Percentiles rank a stretch among this genome's conserved stretches.
Conservation (phyloP, 1,284 basidiomycete genomes). For the Ceratobasidium sp. region DNA sequence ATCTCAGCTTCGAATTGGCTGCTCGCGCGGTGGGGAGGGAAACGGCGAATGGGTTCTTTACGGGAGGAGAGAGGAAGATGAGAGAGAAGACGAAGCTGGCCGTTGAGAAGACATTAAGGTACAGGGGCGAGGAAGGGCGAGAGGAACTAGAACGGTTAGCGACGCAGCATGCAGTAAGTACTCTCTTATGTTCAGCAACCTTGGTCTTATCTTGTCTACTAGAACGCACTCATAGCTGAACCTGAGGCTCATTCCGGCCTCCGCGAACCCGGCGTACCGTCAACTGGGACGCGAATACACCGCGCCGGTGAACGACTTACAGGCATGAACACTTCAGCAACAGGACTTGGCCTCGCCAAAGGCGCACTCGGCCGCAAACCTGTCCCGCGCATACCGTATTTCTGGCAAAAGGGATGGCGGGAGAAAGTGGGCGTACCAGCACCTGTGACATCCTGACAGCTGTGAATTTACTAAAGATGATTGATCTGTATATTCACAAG, state of each 20-base stretch:
- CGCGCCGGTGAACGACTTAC: slow-evolving; percentile 57
- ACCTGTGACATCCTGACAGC: neutral
- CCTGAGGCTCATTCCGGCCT: slow-evolving; percentile 51
- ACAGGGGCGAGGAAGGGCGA: slow-evolving; percentile 55
- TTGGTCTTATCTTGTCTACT: neutral
- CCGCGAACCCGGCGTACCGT: slow-evolving; percentile 29
- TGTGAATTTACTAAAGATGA: neutral
- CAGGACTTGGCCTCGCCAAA: slow-evolving; percentile 57
- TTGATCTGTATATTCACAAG: slow-evolving; percentile 32
- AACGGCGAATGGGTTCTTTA: slow-evolving; percentile 58
- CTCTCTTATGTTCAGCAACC: neutral
- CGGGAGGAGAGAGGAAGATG: slow-evolving; percentile 48
- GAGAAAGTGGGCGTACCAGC: slow-evolving; percentile 38
- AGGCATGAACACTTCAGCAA: slow-evolving; percentile 54
- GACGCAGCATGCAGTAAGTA: slow-evolving; percentile 59
- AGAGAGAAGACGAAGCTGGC: slow-evolving; percentile 56
- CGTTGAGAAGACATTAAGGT: slow-evolving; percentile 59
- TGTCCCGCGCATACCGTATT: slow-evolving; percentile 17
- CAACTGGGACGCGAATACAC: slow-evolving; percentile 45
- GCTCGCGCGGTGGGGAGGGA: slow-evolving; percentile 88
- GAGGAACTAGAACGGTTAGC: slow-evolving; percentile 57
- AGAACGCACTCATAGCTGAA: slow-evolving; percentile 53
- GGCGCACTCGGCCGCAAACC: slow-evolving; percentile 53
- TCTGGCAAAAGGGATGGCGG: slow-evolving; percentile 40
- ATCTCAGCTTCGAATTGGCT: slow-evolving; percentile 88